These are phyloP conservation scores for Triticum urartu DNA, from an alignment of 176 grass and related monocot species.

Conservation along the genomic window DNA sequence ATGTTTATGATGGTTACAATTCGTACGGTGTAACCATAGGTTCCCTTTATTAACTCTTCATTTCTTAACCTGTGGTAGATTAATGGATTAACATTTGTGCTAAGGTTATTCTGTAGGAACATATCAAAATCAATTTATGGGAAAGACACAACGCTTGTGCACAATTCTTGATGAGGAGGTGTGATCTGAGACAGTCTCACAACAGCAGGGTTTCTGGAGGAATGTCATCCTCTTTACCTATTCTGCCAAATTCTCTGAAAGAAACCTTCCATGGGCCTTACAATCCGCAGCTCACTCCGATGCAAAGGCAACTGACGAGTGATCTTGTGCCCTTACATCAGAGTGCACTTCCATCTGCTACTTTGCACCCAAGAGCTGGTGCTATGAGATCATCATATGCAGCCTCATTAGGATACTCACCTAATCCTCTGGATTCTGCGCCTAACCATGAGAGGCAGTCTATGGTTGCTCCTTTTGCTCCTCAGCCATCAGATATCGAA, in stretches of 20 bases:
- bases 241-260: constrained; percentile 59
- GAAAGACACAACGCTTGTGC: constrained; percentile 25
- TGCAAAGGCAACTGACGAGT: constrained; percentile 48
- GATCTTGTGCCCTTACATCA: constrained; percentile 20
- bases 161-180: constrained; percentile 31
- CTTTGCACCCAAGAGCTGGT: constrained; percentile 29
- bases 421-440: constrained; percentile 32
- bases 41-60: constrained; percentile 21
- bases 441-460: constrained; percentile 38
- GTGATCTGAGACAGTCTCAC: constrained; percentile 38
- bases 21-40: background rate
- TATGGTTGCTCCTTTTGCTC: constrained; percentile 49
- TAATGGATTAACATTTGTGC: constrained; percentile 30
- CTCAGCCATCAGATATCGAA: constrained; percentile 40
- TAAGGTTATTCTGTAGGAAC: background rate
- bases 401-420: constrained; percentile 33
- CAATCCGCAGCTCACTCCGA: constrained; percentile 43
- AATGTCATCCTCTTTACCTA: constrained; percentile 65
- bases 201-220: constrained; percentile 37
- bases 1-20: constrained; percentile 25
- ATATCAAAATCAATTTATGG: constrained; percentile 36
- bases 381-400: constrained; percentile 44
- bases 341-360: constrained; percentile 26
- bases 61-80: constrained; percentile 27
- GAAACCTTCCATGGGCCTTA: constrained; percentile 41